Percentiles rank a stretch among this genome's conserved stretches.
These are phyloP conservation scores for Escallonia herrerae DNA, from an alignment of 129 eudicot species.

Conservation along the genomic window DNA sequence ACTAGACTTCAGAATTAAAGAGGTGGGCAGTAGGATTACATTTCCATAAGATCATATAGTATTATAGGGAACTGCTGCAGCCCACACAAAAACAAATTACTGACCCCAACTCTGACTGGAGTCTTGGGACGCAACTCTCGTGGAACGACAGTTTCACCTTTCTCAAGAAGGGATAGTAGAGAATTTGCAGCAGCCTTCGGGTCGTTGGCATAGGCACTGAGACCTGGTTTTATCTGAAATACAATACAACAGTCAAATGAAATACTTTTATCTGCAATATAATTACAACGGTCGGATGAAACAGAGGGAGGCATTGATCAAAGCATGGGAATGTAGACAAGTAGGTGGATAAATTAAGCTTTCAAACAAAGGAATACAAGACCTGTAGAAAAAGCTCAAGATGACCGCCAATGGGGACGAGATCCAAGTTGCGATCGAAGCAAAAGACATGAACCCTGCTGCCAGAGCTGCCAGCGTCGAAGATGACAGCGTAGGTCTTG, in stretches of 20 bases:
- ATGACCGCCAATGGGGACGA: conserved; percentile 70
- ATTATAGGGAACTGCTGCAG: conserved; percentile 7
- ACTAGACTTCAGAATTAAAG: conserved; percentile 1
- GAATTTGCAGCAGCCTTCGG: conserved; percentile 89
- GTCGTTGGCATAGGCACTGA: conserved; percentile 66
- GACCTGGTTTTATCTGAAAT: conserved; percentile 70
- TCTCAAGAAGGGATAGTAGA: conserved; percentile 47
- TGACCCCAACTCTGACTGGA: conserved; percentile 95
- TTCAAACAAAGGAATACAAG: not conserved
- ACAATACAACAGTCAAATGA: not conserved
- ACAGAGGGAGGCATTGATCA: too few relatives aligned
- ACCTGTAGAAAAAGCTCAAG: conserved; percentile 95
- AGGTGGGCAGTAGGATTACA: conserved; percentile 7
- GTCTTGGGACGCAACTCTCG: conserved; percentile 45
- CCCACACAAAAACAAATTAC: conserved; percentile 18
- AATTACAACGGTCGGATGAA: too few relatives aligned
- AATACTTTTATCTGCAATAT: not conserved
- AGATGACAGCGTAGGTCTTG: conserved; percentile 65
- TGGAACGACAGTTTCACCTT: conserved; percentile 79
- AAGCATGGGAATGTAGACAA: not conserved
- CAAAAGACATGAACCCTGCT: conserved; percentile 93
- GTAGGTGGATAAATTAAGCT: too few relatives aligned
- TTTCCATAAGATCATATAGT: conserved; percentile 9
- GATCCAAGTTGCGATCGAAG: conserved; percentile 76
- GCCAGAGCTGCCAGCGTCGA: conserved; percentile 96